A percentile compares a stretch with the other conserved stretches of the same genome.
Evolutionary conservation across 768 basidiomycete species (phyloP).

Genomic region (Termitomyces sp.): DNA sequence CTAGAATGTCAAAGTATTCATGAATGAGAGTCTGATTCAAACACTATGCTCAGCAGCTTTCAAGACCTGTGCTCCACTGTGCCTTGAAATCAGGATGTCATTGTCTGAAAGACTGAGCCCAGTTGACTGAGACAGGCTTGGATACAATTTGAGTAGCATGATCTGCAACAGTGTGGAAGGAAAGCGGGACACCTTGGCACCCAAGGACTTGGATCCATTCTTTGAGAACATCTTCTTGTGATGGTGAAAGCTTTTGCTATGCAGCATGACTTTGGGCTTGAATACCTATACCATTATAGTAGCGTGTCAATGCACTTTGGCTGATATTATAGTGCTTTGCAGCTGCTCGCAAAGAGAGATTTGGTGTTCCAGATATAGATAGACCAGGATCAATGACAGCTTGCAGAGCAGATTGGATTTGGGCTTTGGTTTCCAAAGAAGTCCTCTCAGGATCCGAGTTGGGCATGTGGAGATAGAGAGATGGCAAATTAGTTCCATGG

Average conservation of each 20-base stretch:
- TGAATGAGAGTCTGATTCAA: conserved; percentile 21
- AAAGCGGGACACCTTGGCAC: too few relatives aligned
- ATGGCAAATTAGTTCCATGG: too few relatives aligned
- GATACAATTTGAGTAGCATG: neutral
- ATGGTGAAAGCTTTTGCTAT: neutral
- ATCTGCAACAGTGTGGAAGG: neutral
- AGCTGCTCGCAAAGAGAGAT: neutral
- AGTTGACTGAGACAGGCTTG: too few relatives aligned
- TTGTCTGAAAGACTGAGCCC: too few relatives aligned
- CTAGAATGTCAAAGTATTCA: conserved; percentile 19
- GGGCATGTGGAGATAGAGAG: neutral
- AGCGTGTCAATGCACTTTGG: neutral
- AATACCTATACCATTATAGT: neutral
- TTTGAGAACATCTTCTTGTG: neutral
- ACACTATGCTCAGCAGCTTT: conserved; percentile 21
- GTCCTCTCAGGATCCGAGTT: neutral
- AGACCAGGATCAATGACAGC: neutral
- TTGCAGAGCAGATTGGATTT: neutral
- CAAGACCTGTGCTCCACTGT: conserved; percentile 21
- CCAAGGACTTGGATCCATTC: neutral
- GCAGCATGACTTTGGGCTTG: neutral
- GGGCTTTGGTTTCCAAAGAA: neutral
- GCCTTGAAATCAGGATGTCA: conserved; percentile 21
- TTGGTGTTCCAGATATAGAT: neutral
- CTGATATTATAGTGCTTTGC: neutral